A percentile compares a stretch with the other conserved stretches of the same genome.
Evolutionary conservation across 257 asterid genomes (phyloP).

Genomic region (Solanum clarkiae): DNA sequence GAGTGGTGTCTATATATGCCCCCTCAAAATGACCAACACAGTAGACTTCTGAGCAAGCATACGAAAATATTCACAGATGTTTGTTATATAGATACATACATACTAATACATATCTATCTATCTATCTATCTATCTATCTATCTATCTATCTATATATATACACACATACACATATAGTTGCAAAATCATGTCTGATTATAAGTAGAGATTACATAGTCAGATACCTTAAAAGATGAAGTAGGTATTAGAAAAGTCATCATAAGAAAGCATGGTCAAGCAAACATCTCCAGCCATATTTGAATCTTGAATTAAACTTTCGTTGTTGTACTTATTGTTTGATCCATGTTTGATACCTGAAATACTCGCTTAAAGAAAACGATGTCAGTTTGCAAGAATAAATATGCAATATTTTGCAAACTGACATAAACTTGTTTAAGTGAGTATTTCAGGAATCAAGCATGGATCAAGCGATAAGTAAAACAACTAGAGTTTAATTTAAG

Average conservation of each 20-base stretch:
- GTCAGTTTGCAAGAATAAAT: background rate
- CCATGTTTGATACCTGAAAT: constrained; percentile 28
- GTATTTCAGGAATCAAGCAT: constrained; percentile 27
- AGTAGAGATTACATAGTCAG: no score
- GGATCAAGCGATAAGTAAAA: constrained; percentile 15
- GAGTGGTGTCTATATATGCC: background rate
- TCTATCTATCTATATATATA: no score
- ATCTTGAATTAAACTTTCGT: constrained; percentile 20
- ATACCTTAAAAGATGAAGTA: background rate
- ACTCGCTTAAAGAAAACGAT: background rate
- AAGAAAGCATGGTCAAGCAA: constrained; percentile 24
- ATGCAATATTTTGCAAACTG: background rate
- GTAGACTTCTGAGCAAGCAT: background rate
- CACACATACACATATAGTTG: no score
- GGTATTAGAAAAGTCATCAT: background rate
- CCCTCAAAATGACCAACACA: background rate
- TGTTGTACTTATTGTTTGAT: constrained; percentile 13
- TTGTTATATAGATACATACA: no score
- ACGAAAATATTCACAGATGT: background rate
- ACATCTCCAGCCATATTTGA: constrained; percentile 26
- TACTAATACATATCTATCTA: no score
- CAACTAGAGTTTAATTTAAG: constrained; percentile 18
- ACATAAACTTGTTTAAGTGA: background rate
- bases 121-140: no score
- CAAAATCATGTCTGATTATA: no score